A percentile compares a stretch with the other conserved stretches of the same genome.
Conservation (phyloP, 257 asterid genomes). For the Nicotiana attenuata region DNA sequence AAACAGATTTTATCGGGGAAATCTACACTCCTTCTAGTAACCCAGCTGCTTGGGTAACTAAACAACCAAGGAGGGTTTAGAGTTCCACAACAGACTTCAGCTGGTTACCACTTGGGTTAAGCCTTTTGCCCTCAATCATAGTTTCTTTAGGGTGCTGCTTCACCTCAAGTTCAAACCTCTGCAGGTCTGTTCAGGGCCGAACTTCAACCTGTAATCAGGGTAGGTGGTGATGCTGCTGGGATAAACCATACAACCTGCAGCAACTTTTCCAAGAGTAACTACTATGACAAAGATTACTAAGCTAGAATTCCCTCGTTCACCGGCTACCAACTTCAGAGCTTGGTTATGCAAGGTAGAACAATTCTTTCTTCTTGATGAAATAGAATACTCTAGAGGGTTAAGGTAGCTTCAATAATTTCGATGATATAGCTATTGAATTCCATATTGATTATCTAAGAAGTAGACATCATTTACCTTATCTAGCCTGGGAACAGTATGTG, state of each 20-base stretch:
- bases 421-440: background rate
- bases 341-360: background rate
- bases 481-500: too few species aligned
- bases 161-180: too few species aligned
- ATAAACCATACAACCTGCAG: background rate
- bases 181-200: too few species aligned
- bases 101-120: background rate
- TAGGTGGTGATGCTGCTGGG: background rate
- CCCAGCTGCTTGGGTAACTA: background rate
- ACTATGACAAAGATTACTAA: background rate
- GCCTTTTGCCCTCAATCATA: too few species aligned
- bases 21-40: background rate
- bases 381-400: background rate
- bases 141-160: too few species aligned
- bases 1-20: background rate
- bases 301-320: background rate
- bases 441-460: background rate
- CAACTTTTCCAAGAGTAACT: too few species aligned
- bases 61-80: too few species aligned
- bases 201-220: too few species aligned
- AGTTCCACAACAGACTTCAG: too few species aligned
- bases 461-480: too few species aligned
- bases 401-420: background rate
- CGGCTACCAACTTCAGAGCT: background rate
- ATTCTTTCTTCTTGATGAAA: too few species aligned